These are phyloP conservation scores for Tulasnella sp. DNA, from an alignment of 768 basidiomycete species.

Conservation along the genomic window DNA sequence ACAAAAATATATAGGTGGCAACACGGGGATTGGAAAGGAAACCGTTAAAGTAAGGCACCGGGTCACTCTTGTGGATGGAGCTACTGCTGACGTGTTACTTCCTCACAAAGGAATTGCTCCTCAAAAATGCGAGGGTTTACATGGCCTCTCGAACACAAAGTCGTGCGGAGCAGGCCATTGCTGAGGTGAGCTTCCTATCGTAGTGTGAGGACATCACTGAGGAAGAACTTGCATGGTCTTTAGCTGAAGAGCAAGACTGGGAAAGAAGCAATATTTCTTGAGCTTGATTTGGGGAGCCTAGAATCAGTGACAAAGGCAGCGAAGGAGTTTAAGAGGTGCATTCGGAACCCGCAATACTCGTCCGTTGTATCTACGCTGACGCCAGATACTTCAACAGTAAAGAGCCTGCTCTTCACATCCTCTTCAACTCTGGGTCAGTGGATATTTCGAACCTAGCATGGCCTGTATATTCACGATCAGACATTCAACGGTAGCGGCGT, in stretches of 20 bases:
- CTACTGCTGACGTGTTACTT: too few species aligned
- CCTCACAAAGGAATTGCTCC: slow-evolving; percentile 11
- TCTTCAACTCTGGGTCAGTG: slow-evolving; percentile 19
- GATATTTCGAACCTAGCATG: not conserved
- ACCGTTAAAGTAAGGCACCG: slow-evolving; percentile 1
- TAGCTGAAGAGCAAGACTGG: slow-evolving; percentile 13
- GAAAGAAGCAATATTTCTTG: slow-evolving; percentile 15
- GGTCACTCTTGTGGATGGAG: too few species aligned
- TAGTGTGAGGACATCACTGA: too few species aligned
- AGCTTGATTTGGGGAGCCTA: slow-evolving; percentile 18
- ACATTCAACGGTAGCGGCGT: slow-evolving; percentile 21
- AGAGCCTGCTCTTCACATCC: slow-evolving; percentile 18
- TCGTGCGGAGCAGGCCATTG: slow-evolving; percentile 7
- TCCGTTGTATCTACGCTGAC: not conserved
- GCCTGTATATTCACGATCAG: not conserved
- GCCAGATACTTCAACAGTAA: not conserved
- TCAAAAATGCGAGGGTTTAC: slow-evolving; percentile 22
- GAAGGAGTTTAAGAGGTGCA: slow-evolving; percentile 15
- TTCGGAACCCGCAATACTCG: not conserved
- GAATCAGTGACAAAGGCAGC: slow-evolving; percentile 15
- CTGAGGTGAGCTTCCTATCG: not conserved
- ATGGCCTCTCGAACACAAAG: slow-evolving; percentile 10
- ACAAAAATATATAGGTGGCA: slow-evolving; percentile 1
- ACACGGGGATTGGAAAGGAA: slow-evolving; percentile 13
- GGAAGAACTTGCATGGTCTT: too few species aligned